A percentile compares a stretch with the other conserved stretches of the same genome.
Conservation (phyloP, 2,329 filamentous ascomycete species). For the Alternaria gansuensis region DNA sequence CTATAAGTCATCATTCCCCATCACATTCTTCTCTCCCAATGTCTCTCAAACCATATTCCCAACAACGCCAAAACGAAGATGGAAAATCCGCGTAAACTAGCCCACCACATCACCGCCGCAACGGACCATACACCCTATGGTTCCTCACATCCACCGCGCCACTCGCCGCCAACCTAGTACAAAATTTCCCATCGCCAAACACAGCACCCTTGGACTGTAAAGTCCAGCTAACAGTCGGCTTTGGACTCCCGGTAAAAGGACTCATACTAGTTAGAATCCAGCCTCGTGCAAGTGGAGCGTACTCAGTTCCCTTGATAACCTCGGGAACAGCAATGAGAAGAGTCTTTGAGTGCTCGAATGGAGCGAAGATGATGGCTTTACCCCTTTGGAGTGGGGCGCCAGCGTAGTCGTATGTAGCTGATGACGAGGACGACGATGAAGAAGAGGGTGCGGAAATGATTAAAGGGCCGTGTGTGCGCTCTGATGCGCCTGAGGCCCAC, state of each 20-base stretch:
- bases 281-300: constrained; percentile 35
- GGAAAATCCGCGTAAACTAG: background rate
- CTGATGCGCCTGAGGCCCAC: constrained; percentile 44
- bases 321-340: constrained; percentile 45
- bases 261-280: constrained; percentile 54
- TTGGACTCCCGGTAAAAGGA: constrained; percentile 34
- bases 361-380: constrained; percentile 47
- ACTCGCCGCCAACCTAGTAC: constrained; percentile 23
- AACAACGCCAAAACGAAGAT: background rate
- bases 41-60: background rate
- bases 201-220: constrained; percentile 53
- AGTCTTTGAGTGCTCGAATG: constrained; percentile 44
- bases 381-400: constrained; percentile 8
- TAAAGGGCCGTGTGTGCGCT: constrained; percentile 45
- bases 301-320: constrained; percentile 34
- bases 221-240: constrained; percentile 50
- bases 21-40: background rate
- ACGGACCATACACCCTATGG: constrained; percentile 41
- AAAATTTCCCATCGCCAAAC: constrained; percentile 50
- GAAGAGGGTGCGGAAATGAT: constrained; percentile 34
- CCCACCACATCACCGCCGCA: constrained; percentile 1
- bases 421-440: constrained; percentile 15
- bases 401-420: constrained; percentile 3
- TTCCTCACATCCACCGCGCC: constrained; percentile 25
- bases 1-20: background rate